Evolutionary conservation across 2,329 filamentous ascomycete genomes (phyloP), one percentile per base, ranked within the genome.

Genomic region (Fusarium torreyae): DNA sequence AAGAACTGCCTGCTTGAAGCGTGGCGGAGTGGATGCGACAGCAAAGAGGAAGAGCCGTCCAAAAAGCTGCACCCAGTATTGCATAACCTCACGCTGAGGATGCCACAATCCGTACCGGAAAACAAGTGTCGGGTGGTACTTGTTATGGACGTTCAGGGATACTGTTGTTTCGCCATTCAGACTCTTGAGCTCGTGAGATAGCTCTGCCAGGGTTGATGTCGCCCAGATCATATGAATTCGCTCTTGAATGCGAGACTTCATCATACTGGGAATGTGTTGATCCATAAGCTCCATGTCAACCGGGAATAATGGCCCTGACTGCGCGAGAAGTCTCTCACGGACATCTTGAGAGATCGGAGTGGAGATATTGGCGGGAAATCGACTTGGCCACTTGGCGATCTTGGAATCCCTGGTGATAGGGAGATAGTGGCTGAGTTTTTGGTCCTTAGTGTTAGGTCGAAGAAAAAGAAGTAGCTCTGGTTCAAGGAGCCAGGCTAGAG

Each of bases 21-120:
- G 36, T 5, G 24, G 13, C 7, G 48, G 13, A 18, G 43, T 22
- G 15, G 61, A 53, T 24, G 51, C 57, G 17, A 49, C 26, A 5
- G 57, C 39, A 11, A 57, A 69, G 57, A 53, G 63, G 40, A 60
- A 59, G 10, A 68, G 45, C 10, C 63, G 57, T 8, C 63, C 63
- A 9, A 70, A 31, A 14, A 69, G 45, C 18, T 53, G 66, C 34
- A 70, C 36, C 68, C 66, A 70, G 51, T 63, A 49, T 33, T 48
- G 53, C 63, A 67, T 66, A 14, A 24, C 28, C 15, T 69, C 66
- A 6, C 38, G 38, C 24, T 63, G 57, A 1, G 68, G 68, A 38
- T 71, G 66, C 66, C 66, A 71, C 13, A 63, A 22, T 2, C 20
- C 46, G 34, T 69, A 71, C 4, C 63, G 63, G 36, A 71, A 58